Evolutionary conservation across 148 eudicot genomes (phyloP), one percentile per base, ranked within the genome.

Genomic region (Hydrangea macrophylla): DNA sequence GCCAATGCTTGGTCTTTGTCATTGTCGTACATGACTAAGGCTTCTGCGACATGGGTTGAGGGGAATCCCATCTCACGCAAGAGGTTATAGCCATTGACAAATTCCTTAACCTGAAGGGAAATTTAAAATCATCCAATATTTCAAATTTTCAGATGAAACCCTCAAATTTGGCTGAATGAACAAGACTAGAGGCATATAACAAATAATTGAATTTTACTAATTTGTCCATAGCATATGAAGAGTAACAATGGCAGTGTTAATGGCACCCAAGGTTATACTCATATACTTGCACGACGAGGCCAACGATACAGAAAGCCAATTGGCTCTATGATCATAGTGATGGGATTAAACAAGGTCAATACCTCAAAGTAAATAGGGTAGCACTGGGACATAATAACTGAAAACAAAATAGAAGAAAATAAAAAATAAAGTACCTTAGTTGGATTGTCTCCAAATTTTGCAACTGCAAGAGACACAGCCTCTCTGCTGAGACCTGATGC

Each of bases 31-130:
- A 84, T 90, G 54, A 87, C 75, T 50, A 94, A 83, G 27, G 86
- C 98, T 60, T 94, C 97, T 12, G 81, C 91, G 65, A 94, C 92
- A 67, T 70, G 86, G 64, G 78, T 88, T 2, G 97, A 76, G 39
- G 95, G 53, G 78, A 94, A 94, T 5, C 98, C 98, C 98, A 94
- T 94, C 55, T 94, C 98, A 61, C 85, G 82, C 73, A 94, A 81
- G 37, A 79, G 79, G 9, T 78, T 82, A 74, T 70, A 94, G 28
- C 88, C 98, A 62, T 79, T 80, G 53, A 69, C 89, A 70, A 94
- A 94, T 65, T 88, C 96, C 75, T 77, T 86, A 18, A 94, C 95
- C 98, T 94, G 76, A 35, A 39, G 26, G 17, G 30, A 22, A 6
- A 30, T 6, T 42, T 2, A 35, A n/a, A 15, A 56, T 9, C 54